Percentiles rank a stretch among this genome's conserved stretches.
phyloP scores from a whole-genome alignment of 1,139 yeast species.

The Komagataea norvegica region DNA sequence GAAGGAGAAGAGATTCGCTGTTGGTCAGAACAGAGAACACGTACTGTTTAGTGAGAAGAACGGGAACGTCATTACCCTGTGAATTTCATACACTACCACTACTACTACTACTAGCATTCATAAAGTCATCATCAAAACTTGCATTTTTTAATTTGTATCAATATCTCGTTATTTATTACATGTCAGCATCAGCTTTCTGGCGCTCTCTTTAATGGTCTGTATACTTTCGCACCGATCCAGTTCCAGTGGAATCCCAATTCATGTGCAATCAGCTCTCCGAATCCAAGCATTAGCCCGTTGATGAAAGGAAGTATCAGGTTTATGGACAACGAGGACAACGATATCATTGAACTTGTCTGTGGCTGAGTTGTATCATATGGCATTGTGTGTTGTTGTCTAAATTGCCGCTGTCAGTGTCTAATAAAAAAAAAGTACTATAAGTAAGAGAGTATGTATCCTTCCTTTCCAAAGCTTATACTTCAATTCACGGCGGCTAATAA shows the following conservation, averaged over 20 bases:
- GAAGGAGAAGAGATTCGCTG: constrained; percentile 33
- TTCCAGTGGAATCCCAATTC: constrained; percentile 80
- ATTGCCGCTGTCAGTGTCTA: too few species aligned
- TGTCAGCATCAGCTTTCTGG: too few species aligned
- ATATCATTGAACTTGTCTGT: background rate
- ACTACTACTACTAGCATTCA: too few species aligned
- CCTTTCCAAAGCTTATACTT: too few species aligned
- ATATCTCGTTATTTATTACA: too few species aligned
- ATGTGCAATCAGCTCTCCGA: constrained; percentile 93
- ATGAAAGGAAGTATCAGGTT: constrained; percentile 82
- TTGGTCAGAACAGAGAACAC: constrained; percentile 33
- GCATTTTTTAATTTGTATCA: too few species aligned
- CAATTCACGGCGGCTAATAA: too few species aligned
- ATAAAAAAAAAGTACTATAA: too few species aligned
- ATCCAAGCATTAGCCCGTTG: constrained; percentile 94
- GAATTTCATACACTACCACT: too few species aligned
- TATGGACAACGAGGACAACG: constrained; percentile 43
- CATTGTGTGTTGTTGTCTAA: background rate
- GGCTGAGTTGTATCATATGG: constrained; percentile 4
- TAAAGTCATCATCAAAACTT: too few species aligned
- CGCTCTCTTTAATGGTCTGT: constrained; percentile 8
- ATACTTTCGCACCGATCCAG: constrained; percentile 71
- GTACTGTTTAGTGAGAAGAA: constrained; percentile 25
- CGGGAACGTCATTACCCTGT: background rate
- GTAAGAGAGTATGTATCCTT: too few species aligned